These are phyloP conservation scores for Triadica sebifera DNA, from an alignment of 345 rosid genomes.

Conservation along the genomic window DNA sequence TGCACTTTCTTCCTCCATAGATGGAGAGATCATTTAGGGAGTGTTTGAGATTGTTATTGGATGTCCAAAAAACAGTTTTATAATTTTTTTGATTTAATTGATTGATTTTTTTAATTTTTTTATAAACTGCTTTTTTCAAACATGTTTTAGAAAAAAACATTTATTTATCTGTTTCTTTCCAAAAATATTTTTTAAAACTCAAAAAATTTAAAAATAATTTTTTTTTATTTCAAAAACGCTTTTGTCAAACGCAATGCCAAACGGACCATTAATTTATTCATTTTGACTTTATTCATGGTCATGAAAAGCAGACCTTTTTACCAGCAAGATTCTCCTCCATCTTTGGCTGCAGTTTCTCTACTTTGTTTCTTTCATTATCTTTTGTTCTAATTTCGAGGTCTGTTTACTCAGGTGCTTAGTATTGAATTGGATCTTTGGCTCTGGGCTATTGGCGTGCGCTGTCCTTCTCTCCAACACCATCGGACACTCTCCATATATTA, in stretches of 20 bases:
- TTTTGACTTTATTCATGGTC: neutral
- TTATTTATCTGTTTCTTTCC: too few species aligned
- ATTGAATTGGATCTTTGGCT: slow-evolving; percentile 87
- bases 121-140: too few species aligned
- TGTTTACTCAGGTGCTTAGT: slow-evolving; percentile 53
- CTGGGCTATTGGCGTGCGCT: slow-evolving; percentile 63
- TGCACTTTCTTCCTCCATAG: neutral
- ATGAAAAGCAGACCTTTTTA: neutral
- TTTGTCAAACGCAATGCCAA: too few species aligned
- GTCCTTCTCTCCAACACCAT: slow-evolving; percentile 56
- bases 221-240: too few species aligned
- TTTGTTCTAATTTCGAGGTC: neutral
- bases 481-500: slow-evolving; percentile 67
- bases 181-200: too few species aligned
- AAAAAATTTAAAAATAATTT: too few species aligned
- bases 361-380: neutral
- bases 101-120: too few species aligned
- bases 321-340: neutral
- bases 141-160: too few species aligned
- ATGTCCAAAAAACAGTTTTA: too few species aligned
- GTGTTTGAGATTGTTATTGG: too few species aligned
- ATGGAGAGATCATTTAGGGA: neutral
- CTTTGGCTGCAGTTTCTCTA: neutral
- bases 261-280: neutral
- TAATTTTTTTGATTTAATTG: too few species aligned